Base-by-base conservation (phyloP, 2,329 filamentous ascomycete species). In the Penicillium sp. region DNA sequence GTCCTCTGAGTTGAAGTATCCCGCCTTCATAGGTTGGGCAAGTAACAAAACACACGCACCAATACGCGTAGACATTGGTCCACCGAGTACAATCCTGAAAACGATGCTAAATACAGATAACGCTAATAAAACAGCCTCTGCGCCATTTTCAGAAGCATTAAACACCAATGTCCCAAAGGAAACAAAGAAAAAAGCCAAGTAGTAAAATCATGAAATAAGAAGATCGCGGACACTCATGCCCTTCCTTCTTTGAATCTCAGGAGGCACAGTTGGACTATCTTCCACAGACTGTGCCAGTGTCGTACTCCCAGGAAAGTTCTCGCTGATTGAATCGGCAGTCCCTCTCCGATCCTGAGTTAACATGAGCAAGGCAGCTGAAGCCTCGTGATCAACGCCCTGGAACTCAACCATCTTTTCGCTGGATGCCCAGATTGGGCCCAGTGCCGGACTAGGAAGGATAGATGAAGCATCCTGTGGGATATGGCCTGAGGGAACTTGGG, bases 331-430 rank as follows among this genome's bases (percentile, higher is more conserved):
- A 60, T 72, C 67, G 1, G 71, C 67, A 5, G 76, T 78, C 38
- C 80, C 81, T 36, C 90, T 82, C 41, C 90, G 84, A 71, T 94
- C 91, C 53, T 82, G 86, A 64, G 93, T 96, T 58, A 97, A 79
- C 92, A 96, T 96, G 72, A 96, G 75, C 65, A 96, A 74, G 3
- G 92, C 93, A 13, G 91, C 88, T 8, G 91, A 94, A 1, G 91
- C 93, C 72, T 94, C 91, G 60, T 92, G 88, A 61, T 91, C 88
- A 38, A 89, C 61, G 4, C 65, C 64, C 48, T 65, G 65, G 17
- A 67, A 49, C 23, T 66, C 64, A 27, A 60, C 68, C 55, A 66
- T 41, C 25, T 66, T 65, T n/a, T 60, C 59, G 52, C 62, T 63
- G 19, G 64, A 53, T 4, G 62, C 57, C 31, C 64, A 65, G 2